A percentile compares a stretch with the other conserved stretches of the same genome.
Conservation (phyloP, 2,329 filamentous ascomycete species). For the Stachybotrys chlorohalonatus region DNA sequence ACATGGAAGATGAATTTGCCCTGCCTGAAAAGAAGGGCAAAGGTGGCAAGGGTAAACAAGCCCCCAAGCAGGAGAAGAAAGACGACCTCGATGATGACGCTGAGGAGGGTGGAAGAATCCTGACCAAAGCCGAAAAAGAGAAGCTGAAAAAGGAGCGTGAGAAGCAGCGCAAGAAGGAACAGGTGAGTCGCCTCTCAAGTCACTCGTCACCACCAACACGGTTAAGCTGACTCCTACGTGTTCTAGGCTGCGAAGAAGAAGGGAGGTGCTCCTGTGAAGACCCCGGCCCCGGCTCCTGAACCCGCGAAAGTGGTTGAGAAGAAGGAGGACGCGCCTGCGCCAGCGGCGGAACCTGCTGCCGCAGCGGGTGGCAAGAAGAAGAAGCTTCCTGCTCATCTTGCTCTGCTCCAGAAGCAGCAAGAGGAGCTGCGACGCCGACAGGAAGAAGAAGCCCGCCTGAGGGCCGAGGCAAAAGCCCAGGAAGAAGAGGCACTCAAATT, state of each 20-base stretch:
- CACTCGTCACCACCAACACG: slow-evolving; percentile 4
- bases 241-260: slow-evolving; percentile 77
- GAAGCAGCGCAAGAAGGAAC: slow-evolving; percentile 97
- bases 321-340: slow-evolving; percentile 42
- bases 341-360: slow-evolving; percentile 27
- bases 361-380: slow-evolving; percentile 64
- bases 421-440: slow-evolving; percentile 60
- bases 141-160: slow-evolving; percentile 96
- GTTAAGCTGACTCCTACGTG: neutral
- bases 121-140: slow-evolving; percentile 98
- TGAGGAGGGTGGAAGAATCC: slow-evolving; percentile 55
- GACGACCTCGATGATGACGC: slow-evolving; percentile 42
- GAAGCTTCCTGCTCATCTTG: slow-evolving; percentile 72
- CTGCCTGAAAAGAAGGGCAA: slow-evolving; percentile 69
- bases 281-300: slow-evolving; percentile 5
- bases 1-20: slow-evolving; percentile 77
- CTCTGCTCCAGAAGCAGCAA: slow-evolving; percentile 71
- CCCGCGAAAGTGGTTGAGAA: slow-evolving; percentile 47
- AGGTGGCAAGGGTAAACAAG: slow-evolving; percentile 40
- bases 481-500: slow-evolving; percentile 56
- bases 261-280: slow-evolving; percentile 23
- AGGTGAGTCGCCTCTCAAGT: slow-evolving; percentile 43
- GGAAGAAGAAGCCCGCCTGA: slow-evolving; percentile 54
- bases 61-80: slow-evolving; percentile 29
- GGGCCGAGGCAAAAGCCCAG: slow-evolving; percentile 55